A percentile compares a stretch with the other conserved stretches of the same genome.
These are phyloP conservation scores for Verticillium nonalfalfae DNA, from an alignment of 2,329 filamentous ascomycete genomes.

Conservation along the genomic window DNA sequence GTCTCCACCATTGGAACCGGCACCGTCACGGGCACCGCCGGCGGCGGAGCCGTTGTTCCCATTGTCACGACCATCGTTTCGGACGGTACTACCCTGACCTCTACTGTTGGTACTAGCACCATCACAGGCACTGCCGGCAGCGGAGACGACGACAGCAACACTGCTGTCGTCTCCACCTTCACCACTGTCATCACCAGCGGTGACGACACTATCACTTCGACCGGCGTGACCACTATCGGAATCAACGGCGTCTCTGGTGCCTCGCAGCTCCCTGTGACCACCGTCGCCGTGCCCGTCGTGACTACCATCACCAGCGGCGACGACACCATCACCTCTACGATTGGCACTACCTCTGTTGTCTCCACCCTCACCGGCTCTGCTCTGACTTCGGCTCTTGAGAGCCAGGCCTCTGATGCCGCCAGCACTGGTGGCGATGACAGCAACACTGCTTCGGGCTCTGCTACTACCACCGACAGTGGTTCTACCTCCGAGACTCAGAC, in stretches of 20 bases:
- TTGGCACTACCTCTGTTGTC: slow-evolving; percentile 15
- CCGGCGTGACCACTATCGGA: slow-evolving; percentile 9
- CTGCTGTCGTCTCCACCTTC: not conserved
- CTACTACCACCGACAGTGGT: not conserved
- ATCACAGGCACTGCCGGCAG: not conserved
- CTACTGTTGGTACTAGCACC: not conserved
- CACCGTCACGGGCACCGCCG: not conserved
- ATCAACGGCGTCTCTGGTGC: slow-evolving; percentile 1
- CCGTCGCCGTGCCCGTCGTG: slow-evolving; percentile 22
- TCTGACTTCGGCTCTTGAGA: not conserved
- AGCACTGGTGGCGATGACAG: slow-evolving; percentile 5
- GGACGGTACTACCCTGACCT: slow-evolving; percentile 5
- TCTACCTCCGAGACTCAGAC: slow-evolving; percentile 1
- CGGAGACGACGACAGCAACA: not conserved
- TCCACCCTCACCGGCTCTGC: slow-evolving; percentile 12
- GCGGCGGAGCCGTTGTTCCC: not conserved
- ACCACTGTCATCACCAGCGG: slow-evolving; percentile 25
- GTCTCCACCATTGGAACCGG: slow-evolving; percentile 2
- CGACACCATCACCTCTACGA: slow-evolving; percentile 18
- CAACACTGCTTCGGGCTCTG: slow-evolving; percentile 1
- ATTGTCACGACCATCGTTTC: slow-evolving; percentile 6
- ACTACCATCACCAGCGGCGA: slow-evolving; percentile 19
- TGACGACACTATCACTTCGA: slow-evolving; percentile 23
- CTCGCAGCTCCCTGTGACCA: slow-evolving; percentile 6
- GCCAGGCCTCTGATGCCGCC: slow-evolving; percentile 5